phyloP scores from a whole-genome alignment of 1,284 basidiomycete species.

The Fomitopsis schrenkii region DNA sequence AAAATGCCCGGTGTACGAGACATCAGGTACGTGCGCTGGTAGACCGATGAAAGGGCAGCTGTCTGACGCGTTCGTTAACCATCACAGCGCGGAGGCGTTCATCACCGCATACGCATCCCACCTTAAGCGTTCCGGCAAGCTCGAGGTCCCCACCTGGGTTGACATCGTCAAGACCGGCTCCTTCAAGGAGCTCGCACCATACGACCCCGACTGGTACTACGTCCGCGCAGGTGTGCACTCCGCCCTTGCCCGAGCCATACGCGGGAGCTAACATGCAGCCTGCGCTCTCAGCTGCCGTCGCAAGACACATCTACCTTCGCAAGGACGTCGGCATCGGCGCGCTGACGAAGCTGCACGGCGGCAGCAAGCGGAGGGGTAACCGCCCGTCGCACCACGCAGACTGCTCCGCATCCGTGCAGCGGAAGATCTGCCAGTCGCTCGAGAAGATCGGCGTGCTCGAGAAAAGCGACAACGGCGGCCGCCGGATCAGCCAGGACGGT shows the following conservation, averaged over 20 bases:
- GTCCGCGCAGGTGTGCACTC: slow-evolving; percentile 82
- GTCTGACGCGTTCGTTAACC: background rate
- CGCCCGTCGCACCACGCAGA: slow-evolving; percentile 93
- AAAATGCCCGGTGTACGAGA: slow-evolving; percentile 93
- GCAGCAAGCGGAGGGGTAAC: slow-evolving; percentile 92
- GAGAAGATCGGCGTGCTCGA: slow-evolving; percentile 99
- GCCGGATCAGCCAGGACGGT: slow-evolving; percentile 96
- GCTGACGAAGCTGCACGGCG: slow-evolving; percentile 95
- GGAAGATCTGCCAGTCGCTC: slow-evolving; percentile 91
- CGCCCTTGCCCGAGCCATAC: slow-evolving; percentile 5
- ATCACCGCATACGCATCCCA: slow-evolving; percentile 91
- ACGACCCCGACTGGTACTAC: slow-evolving; percentile 99
- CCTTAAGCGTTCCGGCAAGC: slow-evolving; percentile 94
- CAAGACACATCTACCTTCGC: slow-evolving; percentile 99
- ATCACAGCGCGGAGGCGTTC: slow-evolving; percentile 79
- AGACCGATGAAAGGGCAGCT: background rate
- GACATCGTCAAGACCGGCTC: slow-evolving; percentile 99
- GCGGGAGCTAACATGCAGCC: background rate
- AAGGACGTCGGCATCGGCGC: slow-evolving; percentile 98
- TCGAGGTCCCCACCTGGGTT: slow-evolving; percentile 98
- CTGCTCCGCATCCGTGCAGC: slow-evolving; percentile 85
- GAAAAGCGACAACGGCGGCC: slow-evolving; percentile 89
- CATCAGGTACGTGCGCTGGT: slow-evolving; percentile 56
- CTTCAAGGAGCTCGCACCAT: slow-evolving; percentile 98
- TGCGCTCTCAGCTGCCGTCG: slow-evolving; percentile 74